These are phyloP conservation scores for Leccinum griseonigrum DNA, from an alignment of 1,284 basidiomycete species.

Conservation along the genomic window DNA sequence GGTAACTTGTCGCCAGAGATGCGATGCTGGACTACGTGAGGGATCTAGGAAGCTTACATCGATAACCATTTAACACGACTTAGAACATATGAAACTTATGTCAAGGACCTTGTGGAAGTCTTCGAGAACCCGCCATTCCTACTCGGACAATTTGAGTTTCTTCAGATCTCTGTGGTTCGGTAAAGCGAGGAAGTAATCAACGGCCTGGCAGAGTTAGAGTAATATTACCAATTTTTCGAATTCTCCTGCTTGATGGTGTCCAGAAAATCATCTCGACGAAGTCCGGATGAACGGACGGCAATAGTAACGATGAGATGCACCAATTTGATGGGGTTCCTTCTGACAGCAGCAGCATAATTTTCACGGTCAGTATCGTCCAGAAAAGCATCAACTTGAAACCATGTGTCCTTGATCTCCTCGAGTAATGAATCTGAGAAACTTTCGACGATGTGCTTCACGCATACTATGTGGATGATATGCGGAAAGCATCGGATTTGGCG, in stretches of 20 bases:
- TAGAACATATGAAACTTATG: not conserved
- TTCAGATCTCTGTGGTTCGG: conserved; percentile 5
- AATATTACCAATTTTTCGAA: not conserved
- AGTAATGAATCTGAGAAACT: not conserved
- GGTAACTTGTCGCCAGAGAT: not conserved
- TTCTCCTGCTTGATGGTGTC: not conserved
- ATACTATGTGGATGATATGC: not conserved
- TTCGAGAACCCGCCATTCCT: not conserved
- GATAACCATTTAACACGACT: not conserved
- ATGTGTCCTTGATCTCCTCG: not conserved
- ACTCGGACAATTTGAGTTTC: not conserved
- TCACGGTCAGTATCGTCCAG: not conserved
- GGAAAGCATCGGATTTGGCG: not conserved
- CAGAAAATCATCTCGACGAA: not conserved
- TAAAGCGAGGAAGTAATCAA: conserved; percentile 3
- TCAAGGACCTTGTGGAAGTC: not conserved
- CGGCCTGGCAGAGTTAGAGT: not conserved
- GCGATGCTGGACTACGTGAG: not conserved
- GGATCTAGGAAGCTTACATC: not conserved
- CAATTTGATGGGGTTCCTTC: not conserved
- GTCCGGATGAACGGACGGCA: not conserved
- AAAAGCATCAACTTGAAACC: not conserved
- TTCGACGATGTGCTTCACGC: not conserved
- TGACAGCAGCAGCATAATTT: not conserved
- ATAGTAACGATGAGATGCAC: not conserved